Evolutionary conservation across 1,139 yeast genomes (phyloP).

Genomic region (Taiozyma sp.): DNA sequence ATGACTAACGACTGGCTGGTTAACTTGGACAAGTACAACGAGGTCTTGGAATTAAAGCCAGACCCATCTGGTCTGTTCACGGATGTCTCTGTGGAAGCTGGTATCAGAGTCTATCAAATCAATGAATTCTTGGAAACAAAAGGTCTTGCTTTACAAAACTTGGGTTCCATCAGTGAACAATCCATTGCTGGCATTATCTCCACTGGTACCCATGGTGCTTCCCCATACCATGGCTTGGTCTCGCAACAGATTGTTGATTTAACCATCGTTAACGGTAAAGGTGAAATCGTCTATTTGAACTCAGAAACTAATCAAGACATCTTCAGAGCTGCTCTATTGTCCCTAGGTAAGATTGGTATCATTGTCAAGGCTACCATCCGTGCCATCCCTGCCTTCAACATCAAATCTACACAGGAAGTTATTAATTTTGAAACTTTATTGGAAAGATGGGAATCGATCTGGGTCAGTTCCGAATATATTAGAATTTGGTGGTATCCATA

Average conservation of each 20-base stretch:
- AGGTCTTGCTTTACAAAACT: slow-evolving; percentile 78
- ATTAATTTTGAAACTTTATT: slow-evolving; percentile 69
- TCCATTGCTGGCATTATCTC: slow-evolving; percentile 91
- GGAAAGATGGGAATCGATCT: slow-evolving; percentile 61
- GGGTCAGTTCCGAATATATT: slow-evolving; percentile 89
- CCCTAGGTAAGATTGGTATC: slow-evolving; percentile 88
- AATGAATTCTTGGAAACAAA: slow-evolving; percentile 58
- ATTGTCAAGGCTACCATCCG: slow-evolving; percentile 86
- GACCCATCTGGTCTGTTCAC: slow-evolving; percentile 56
- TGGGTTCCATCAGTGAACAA: slow-evolving; percentile 94
- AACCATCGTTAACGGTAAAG: slow-evolving; percentile 66
- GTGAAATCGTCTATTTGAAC: slow-evolving; percentile 67
- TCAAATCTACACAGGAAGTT: slow-evolving; percentile 78
- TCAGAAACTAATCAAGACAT: slow-evolving; percentile 60
- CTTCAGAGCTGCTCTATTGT: slow-evolving; percentile 79
- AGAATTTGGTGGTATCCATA: slow-evolving; percentile 99
- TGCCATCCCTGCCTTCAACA: slow-evolving; percentile 76
- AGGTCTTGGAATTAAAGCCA: slow-evolving; percentile 40
- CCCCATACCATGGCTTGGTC: slow-evolving; percentile 87
- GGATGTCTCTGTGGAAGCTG: slow-evolving; percentile 92
- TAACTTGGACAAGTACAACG: slow-evolving; percentile 71
- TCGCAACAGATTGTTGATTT: slow-evolving; percentile 82
- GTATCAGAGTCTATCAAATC: slow-evolving; percentile 74
- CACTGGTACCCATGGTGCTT: slow-evolving; percentile 96
- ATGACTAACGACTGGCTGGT: slow-evolving; percentile 88